A percentile compares a stretch with the other conserved stretches of the same genome.
phyloP scores from a whole-genome alignment of 2,329 filamentous ascomycete species.

The Cordyceps militaris region DNA sequence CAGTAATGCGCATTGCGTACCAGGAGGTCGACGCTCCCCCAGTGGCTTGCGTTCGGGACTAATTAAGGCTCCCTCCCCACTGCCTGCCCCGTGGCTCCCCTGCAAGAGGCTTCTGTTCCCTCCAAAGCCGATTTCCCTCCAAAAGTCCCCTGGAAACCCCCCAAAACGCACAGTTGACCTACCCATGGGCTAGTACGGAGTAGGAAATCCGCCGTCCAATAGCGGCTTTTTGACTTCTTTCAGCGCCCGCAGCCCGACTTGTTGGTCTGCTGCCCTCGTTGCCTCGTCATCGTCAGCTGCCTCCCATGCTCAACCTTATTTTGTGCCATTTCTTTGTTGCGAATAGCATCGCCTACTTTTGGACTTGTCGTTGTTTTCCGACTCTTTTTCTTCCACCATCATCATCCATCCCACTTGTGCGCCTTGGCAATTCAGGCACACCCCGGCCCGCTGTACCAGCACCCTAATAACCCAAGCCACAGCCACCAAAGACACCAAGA shows the following conservation, averaged over 20 bases:
- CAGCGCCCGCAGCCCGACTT: not conserved
- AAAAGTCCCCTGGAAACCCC: not conserved
- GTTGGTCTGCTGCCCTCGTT: not conserved
- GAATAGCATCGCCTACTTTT: not conserved
- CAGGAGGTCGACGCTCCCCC: not conserved
- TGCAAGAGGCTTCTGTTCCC: not conserved
- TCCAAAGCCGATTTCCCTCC: not conserved
- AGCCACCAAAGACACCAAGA: not conserved
- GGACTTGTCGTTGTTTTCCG: not conserved
- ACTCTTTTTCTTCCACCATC: not conserved
- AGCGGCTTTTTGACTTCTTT: not conserved
- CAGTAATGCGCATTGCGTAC: not conserved
- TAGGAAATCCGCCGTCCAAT: not conserved
- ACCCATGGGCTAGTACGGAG: too few species aligned
- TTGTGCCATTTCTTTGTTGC: not conserved
- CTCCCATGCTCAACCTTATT: not conserved
- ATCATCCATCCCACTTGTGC: not conserved
- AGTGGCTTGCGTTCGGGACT: not conserved
- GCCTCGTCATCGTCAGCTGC: not conserved
- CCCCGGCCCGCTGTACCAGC: constrained; percentile 2
- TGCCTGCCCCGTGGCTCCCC: not conserved
- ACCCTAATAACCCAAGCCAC: constrained; percentile 4
- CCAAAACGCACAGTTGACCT: not conserved
- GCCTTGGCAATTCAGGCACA: constrained; percentile 2
- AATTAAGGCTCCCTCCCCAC: not conserved